Evolutionary conservation across 2,329 filamentous ascomycete species (phyloP).

Genomic region (Grosmannia serpens): DNA sequence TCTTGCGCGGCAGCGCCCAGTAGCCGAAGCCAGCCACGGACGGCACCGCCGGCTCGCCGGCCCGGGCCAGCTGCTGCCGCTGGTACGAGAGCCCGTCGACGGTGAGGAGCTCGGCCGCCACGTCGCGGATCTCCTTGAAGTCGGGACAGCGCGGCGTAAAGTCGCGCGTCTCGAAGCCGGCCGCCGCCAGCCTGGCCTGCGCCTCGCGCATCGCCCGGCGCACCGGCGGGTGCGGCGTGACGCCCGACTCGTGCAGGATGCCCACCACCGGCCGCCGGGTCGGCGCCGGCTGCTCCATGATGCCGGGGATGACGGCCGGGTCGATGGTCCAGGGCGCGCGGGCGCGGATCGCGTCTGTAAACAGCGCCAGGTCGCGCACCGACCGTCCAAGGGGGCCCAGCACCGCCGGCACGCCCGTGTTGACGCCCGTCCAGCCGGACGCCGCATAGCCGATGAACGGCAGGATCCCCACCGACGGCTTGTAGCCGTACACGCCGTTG

Average conservation of each 20-base stretch:
- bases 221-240: constrained; percentile 8
- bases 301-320: constrained; percentile 6
- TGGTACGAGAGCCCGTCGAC: constrained; percentile 11
- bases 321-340: constrained; percentile 8
- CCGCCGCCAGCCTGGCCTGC: constrained; percentile 1
- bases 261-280: constrained; percentile 6
- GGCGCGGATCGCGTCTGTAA: constrained; percentile 6
- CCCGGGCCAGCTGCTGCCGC: constrained; percentile 5
- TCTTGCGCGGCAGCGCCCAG: constrained; percentile 8
- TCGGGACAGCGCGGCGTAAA: constrained; percentile 12
- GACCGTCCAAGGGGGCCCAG: constrained; percentile 7
- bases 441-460: constrained; percentile 11
- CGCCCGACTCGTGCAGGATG: constrained; percentile 5
- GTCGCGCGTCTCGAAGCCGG: constrained; percentile 8
- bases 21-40: constrained; percentile 10
- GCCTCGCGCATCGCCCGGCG: constrained; percentile 6
- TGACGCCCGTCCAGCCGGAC: constrained; percentile 9
- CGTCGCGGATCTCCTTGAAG: constrained; percentile 9
- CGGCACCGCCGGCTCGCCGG: constrained; percentile 10
- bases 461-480: constrained; percentile 15
- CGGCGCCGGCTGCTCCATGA: constrained; percentile 5
- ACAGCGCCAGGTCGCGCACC: constrained; percentile 6
- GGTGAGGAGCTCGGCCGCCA: constrained; percentile 7
- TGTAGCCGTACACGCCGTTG: constrained; percentile 21
- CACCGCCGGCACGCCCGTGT: constrained; percentile 9